These are phyloP conservation scores for Daldinia childiae DNA, from an alignment of 495 filamentous ascomycete species.

Conservation along the genomic window DNA sequence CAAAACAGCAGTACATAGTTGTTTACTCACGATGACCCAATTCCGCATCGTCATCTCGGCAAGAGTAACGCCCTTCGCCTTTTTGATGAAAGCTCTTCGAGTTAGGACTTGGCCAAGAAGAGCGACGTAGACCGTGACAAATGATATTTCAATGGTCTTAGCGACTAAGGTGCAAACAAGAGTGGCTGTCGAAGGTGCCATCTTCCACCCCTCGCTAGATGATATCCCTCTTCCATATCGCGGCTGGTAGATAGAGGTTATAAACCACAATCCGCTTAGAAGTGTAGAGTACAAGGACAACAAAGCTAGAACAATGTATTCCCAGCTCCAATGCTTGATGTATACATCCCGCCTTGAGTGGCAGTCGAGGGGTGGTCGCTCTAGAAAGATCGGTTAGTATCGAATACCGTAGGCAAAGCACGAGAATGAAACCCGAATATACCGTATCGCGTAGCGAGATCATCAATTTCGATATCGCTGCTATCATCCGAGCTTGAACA, in stretches of 20 bases:
- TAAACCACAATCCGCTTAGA: slow-evolving; percentile 71
- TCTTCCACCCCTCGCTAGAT: slow-evolving; percentile 52
- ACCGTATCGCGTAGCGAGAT: slow-evolving; percentile 37
- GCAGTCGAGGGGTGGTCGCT: slow-evolving; percentile 42
- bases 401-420: neutral
- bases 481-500: slow-evolving; percentile 1
- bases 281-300: slow-evolving; percentile 73
- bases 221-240: slow-evolving; percentile 65
- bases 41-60: slow-evolving; percentile 74
- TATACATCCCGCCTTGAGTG: slow-evolving; percentile 48
- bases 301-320: slow-evolving; percentile 65
- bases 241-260: slow-evolving; percentile 66
- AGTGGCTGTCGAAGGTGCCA: slow-evolving; percentile 67
- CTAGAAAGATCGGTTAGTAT: slow-evolving; percentile 17
- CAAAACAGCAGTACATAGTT: neutral
- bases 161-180: slow-evolving; percentile 71
- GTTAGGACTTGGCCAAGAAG: slow-evolving; percentile 77
- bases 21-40: slow-evolving; percentile 55
- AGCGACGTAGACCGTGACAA: slow-evolving; percentile 79
- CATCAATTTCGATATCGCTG: slow-evolving; percentile 20
- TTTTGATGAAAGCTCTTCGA: slow-evolving; percentile 65
- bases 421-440: neutral
- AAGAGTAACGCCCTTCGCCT: slow-evolving; percentile 70
- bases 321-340: slow-evolving; percentile 60
- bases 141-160: slow-evolving; percentile 78